A percentile compares a stretch with the other conserved stretches of the same genome.
Evolutionary conservation across 345 rosid genomes (phyloP).

Genomic region (Odontarrhena argentea): DNA sequence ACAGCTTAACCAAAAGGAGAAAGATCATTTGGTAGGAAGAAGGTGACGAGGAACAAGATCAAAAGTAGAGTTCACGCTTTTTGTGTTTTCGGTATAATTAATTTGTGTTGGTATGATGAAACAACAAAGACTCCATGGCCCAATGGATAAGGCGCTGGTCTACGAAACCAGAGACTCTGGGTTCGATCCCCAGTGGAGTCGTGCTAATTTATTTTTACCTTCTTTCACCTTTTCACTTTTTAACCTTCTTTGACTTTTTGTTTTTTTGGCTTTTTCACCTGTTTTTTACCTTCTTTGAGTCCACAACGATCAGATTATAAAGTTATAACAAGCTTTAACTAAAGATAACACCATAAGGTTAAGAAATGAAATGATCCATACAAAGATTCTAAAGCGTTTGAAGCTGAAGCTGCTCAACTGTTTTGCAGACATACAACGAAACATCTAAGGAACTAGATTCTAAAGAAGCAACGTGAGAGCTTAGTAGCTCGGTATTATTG

Average conservation of each 20-base stretch:
- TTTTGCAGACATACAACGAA: not conserved
- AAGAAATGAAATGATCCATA: not conserved
- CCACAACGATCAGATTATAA: not conserved
- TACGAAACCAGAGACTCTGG: constrained; percentile 90
- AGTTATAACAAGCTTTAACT: not conserved
- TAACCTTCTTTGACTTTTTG: not conserved
- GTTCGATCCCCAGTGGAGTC: constrained; percentile 92
- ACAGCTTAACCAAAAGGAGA: constrained; percentile 32
- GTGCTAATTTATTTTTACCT: constrained; percentile 12
- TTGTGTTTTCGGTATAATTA: not conserved
- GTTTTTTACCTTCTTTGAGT: too few relatives aligned
- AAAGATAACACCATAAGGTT: constrained; percentile 24
- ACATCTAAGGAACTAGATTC: constrained; percentile 16
- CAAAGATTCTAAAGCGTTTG: constrained; percentile 5
- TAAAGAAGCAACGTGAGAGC: constrained; percentile 25
- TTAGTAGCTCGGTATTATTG: constrained; percentile 3
- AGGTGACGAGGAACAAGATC: constrained; percentile 4
- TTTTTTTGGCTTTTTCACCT: too few relatives aligned
- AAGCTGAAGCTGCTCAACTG: not conserved
- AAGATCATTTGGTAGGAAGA: constrained; percentile 23
- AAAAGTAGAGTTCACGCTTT: constrained; percentile 3
- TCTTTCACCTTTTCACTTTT: not conserved
- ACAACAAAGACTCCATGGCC: constrained; percentile 44
- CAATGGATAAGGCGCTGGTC: constrained; percentile 94
- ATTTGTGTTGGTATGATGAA: rapidly evolving